Percentiles rank a stretch among this genome's conserved stretches.
Conservation (phyloP, 768 basidiomycete genomes). For the Lentinus brumalis region DNA sequence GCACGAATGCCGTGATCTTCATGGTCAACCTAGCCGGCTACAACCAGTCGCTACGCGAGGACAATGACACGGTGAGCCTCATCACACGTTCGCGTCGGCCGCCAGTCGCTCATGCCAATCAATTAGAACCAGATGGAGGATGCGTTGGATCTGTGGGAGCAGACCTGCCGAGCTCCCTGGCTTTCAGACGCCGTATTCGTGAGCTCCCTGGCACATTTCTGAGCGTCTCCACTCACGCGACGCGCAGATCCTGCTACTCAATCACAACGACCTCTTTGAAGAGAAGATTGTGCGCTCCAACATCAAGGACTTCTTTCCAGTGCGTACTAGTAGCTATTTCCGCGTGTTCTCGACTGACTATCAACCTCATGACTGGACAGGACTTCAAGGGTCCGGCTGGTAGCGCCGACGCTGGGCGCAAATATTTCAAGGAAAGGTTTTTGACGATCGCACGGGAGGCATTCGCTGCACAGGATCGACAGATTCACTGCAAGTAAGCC, state of each 20-base stretch:
- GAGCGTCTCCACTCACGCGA: slow-evolving; percentile 71
- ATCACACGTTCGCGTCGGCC: background rate
- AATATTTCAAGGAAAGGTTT: background rate
- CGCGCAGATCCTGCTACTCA: slow-evolving; percentile 80
- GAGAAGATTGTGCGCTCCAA: slow-evolving; percentile 78
- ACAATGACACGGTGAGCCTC: background rate
- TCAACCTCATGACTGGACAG: background rate
- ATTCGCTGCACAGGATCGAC: too few relatives aligned
- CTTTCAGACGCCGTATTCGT: background rate
- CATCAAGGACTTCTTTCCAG: slow-evolving; percentile 81
- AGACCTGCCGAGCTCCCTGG: background rate
- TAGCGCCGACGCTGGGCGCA: background rate
- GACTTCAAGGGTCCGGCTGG: background rate
- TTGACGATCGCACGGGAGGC: too few relatives aligned
- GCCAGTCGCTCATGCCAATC: background rate
- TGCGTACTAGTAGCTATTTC: too few relatives aligned
- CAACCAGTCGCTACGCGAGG: slow-evolving; percentile 82
- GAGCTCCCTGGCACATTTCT: background rate
- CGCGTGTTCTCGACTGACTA: background rate
- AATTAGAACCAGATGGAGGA: background rate
- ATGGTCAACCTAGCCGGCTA: slow-evolving; percentile 89
- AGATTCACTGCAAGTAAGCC: too few relatives aligned
- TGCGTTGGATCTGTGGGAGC: background rate
- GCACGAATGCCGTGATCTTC: slow-evolving; percentile 90
- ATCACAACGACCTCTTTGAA: slow-evolving; percentile 92